Conservation (phyloP, 768 basidiomycete species). For the Floccularia luteovirens region DNA sequence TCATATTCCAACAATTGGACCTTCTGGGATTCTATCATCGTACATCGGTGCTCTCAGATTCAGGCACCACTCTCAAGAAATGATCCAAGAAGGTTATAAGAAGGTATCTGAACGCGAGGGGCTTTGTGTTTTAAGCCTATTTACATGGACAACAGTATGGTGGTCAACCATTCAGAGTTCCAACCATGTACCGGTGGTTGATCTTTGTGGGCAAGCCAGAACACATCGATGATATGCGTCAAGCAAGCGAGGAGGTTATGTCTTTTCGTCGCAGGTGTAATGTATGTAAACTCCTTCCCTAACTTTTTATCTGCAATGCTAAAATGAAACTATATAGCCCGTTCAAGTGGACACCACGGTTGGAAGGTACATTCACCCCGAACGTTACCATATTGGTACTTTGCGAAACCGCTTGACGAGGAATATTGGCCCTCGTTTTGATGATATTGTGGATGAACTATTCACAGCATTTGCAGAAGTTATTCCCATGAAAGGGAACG, state of each 20-base stretch:
- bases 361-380: conserved; percentile 12
- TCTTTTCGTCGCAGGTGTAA: conserved; percentile 4
- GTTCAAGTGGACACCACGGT: conserved; percentile 23
- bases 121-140: no score
- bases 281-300: neutral
- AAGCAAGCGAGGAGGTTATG: conserved; percentile 5
- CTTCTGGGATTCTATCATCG: conserved; percentile 6
- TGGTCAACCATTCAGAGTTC: conserved; percentile 1
- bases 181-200: conserved; percentile 5
- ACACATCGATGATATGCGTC: conserved; percentile 6
- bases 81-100: conserved; percentile 11
- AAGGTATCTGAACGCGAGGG: conserved; percentile 8
- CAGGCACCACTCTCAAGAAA: conserved; percentile 5
- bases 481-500: conserved; percentile 13
- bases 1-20: conserved; percentile 9
- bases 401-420: conserved; percentile 14
- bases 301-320: neutral
- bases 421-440: conserved; percentile 20
- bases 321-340: neutral
- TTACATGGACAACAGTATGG: no score
- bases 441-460: conserved; percentile 30
- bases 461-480: conserved; percentile 21
- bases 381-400: conserved; percentile 12
- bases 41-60: conserved; percentile 7
- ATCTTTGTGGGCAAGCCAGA: conserved; percentile 3